Evolutionary conservation across 345 rosid genomes (phyloP).

Genomic region (Viola odorata): DNA sequence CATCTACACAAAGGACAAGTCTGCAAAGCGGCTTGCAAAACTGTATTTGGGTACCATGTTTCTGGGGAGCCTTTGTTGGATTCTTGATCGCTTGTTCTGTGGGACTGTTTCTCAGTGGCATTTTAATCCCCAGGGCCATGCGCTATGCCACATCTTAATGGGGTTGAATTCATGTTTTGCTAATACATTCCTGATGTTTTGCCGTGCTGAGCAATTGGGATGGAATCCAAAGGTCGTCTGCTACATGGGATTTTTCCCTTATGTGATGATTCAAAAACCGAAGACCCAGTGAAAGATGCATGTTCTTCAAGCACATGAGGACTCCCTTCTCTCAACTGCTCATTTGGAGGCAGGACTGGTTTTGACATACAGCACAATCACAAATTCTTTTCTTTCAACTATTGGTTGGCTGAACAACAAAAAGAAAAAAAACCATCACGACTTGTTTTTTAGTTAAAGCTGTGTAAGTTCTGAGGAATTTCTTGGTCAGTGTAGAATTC

Average conservation of each 20-base stretch:
- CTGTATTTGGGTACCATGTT: slow-evolving; percentile 54
- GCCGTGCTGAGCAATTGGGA: slow-evolving; percentile 76
- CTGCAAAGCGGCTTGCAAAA: slow-evolving; percentile 72
- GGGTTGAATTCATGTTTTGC: slow-evolving; percentile 85
- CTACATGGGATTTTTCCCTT: slow-evolving; percentile 58
- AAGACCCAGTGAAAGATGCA: slow-evolving; percentile 27
- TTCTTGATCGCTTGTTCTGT: slow-evolving; percentile 63
- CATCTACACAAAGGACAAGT: slow-evolving; percentile 60
- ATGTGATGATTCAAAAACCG: slow-evolving; percentile 75
- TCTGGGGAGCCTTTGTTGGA: slow-evolving; percentile 65
- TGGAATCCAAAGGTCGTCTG: slow-evolving; percentile 69
- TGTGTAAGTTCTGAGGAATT: neutral
- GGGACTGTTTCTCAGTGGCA: slow-evolving; percentile 49
- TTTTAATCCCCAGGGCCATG: slow-evolving; percentile 88
- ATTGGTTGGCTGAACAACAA: slow-evolving; percentile 12
- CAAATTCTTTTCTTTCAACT: neutral
- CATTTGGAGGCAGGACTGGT: slow-evolving; percentile 2
- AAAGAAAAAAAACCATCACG: neutral
- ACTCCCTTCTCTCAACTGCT: neutral
- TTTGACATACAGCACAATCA: slow-evolving; percentile 6
- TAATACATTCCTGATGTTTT: slow-evolving; percentile 94
- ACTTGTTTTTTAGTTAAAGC: neutral
- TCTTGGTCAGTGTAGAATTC: too few relatives aligned
- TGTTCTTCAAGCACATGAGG: neutral
- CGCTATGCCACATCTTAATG: slow-evolving; percentile 86